These are phyloP conservation scores for Ceratocystis colombiana DNA, from an alignment of 2,329 filamentous ascomycete species.

Conservation along the genomic window DNA sequence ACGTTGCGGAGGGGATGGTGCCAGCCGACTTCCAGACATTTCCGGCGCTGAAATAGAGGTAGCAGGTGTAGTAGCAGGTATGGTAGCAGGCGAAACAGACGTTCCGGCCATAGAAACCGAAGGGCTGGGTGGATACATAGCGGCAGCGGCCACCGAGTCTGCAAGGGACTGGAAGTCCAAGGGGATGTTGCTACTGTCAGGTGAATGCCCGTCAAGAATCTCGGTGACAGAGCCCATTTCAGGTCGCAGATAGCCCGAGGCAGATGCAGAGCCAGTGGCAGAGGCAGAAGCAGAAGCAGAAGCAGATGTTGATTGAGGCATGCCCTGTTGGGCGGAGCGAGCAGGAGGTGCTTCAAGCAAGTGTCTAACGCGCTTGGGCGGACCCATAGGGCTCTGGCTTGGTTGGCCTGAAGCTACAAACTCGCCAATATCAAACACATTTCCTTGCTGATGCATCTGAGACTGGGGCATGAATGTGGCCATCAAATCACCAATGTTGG, in stretches of 20 bases:
- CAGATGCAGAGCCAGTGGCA: conserved; percentile 30
- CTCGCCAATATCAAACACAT: conserved; percentile 52
- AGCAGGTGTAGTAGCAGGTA: conserved; percentile 28
- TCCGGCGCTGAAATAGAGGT: not conserved
- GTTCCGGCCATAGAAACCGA: conserved; percentile 27
- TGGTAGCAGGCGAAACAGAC: conserved; percentile 29
- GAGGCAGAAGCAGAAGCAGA: conserved; percentile 31
- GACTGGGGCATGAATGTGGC: conserved; percentile 58
- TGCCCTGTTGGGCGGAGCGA: conserved; percentile 30
- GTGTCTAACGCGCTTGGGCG: conserved; percentile 44
- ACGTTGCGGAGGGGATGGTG: not conserved
- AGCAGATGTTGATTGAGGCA: conserved; percentile 28
- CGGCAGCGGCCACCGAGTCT: not conserved
- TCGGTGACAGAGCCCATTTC: conserved; percentile 51
- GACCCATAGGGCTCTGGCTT: conserved; percentile 35
- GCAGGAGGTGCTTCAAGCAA: conserved; percentile 42
- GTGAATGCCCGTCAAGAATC: conserved; percentile 44
- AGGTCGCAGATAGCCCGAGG: conserved; percentile 34
- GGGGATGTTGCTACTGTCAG: conserved; percentile 31
- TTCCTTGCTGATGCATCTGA: conserved; percentile 40
- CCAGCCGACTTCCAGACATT: conserved; percentile 3
- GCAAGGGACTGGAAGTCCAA: conserved; percentile 8
- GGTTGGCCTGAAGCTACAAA: conserved; percentile 40
- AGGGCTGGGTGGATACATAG: conserved; percentile 20
- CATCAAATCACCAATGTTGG: conserved; percentile 78